phyloP scores from a whole-genome alignment of 148 eudicot species.

The Rhododendron mucronatum region DNA sequence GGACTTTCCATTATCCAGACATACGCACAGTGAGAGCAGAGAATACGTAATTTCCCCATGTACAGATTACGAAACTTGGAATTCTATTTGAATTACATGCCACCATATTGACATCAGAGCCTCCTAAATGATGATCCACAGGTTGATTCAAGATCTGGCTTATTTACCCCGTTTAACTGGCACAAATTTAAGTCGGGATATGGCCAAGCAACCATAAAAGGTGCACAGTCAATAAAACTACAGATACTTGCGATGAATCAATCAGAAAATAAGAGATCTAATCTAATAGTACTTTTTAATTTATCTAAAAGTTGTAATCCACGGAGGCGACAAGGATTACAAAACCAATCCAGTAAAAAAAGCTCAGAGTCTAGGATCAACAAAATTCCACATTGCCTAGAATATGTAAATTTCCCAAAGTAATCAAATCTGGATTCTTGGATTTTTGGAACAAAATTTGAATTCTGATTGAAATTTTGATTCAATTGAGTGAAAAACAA shows the following conservation, averaged over 20 bases:
- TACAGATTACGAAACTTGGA: neutral
- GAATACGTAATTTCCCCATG: neutral
- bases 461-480: too few relatives aligned
- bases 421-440: too few relatives aligned
- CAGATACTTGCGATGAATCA: neutral
- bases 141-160: neutral
- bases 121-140: neutral
- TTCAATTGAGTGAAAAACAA: too few relatives aligned
- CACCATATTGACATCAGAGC: neutral
- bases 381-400: neutral
- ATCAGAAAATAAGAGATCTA: neutral
- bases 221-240: neutral
- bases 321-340: neutral
- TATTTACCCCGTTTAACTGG: neutral
- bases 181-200: neutral
- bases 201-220: neutral
- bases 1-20: neutral
- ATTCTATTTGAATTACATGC: neutral
- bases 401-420: neutral
- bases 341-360: neutral
- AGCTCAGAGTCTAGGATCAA: neutral
- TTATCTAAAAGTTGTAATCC: neutral
- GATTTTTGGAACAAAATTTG: neutral
- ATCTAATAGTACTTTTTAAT: neutral
- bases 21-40: neutral